phyloP scores from a whole-genome alignment of 1,284 basidiomycete genomes.

The Marasmius fiardii region DNA sequence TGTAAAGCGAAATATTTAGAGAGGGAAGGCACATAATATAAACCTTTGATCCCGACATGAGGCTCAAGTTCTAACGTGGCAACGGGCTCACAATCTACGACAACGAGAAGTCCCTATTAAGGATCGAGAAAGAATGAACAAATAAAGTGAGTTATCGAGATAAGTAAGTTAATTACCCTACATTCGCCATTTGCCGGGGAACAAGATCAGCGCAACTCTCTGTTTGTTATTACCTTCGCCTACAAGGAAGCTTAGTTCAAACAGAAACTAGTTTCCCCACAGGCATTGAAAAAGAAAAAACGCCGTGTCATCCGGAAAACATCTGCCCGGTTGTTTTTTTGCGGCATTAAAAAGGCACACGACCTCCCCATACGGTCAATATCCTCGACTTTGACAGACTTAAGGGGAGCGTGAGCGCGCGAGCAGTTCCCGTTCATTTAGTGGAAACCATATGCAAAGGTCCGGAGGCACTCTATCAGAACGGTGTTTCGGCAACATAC shows the following conservation, averaged over 20 bases:
- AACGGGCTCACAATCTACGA: neutral
- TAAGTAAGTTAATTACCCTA: neutral
- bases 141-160: neutral
- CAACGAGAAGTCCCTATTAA: neutral
- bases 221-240: neutral
- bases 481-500: neutral
- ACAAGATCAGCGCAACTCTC: neutral
- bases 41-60: slow-evolving; percentile 2
- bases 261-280: too few species aligned
- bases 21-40: neutral
- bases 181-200: neutral
- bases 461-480: neutral
- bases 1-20: neutral
- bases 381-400: neutral
- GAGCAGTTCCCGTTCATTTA: neutral
- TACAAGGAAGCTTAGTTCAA: neutral
- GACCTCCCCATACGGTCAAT: neutral
- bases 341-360: neutral
- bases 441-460: neutral
- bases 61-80: neutral
- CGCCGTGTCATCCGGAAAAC: too few species aligned
- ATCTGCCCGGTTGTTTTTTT: too few species aligned
- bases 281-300: too few species aligned
- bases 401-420: neutral
- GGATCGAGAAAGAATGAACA: neutral